Evolutionary conservation across 192 early-diverging fungal genomes (phyloP).

Genomic region (Globomyces pollinis-pini): DNA sequence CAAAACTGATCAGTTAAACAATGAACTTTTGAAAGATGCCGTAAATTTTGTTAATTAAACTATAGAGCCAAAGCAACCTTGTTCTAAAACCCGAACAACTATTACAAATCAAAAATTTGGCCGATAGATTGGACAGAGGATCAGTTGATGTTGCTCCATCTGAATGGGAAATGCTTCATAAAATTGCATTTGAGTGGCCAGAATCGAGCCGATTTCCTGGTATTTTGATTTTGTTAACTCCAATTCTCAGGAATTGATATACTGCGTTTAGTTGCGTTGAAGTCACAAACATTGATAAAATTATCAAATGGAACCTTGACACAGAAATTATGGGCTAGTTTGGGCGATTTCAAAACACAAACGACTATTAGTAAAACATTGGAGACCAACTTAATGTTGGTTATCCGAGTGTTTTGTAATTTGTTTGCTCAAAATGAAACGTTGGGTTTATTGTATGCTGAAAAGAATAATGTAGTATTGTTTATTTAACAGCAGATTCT

Average conservation of each 20-base stretch:
- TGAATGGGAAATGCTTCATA: conserved; percentile 33
- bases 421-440: conserved; percentile 31
- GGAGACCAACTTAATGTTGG: conserved; percentile 75
- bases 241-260: conserved; percentile 57
- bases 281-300: conserved; percentile 19
- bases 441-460: neutral
- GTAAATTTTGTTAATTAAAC: neutral
- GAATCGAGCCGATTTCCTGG: conserved; percentile 63
- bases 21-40: neutral
- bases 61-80: neutral
- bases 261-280: conserved; percentile 59
- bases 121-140: neutral
- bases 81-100: neutral
- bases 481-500: conserved; percentile 18
- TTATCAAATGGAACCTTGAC: conserved; percentile 5
- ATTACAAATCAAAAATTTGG: neutral
- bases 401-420: conserved; percentile 62
- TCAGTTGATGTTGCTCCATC: neutral
- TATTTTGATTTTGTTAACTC: neutral
- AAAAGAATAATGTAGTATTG: neutral
- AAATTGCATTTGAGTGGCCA: conserved; percentile 63
- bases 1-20: conserved; percentile 20
- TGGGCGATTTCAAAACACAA: neutral
- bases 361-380: neutral
- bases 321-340: conserved; percentile 7